Evolutionary conservation across 1,139 yeast genomes (phyloP).

Genomic region (Protomyces pachydermus): DNA sequence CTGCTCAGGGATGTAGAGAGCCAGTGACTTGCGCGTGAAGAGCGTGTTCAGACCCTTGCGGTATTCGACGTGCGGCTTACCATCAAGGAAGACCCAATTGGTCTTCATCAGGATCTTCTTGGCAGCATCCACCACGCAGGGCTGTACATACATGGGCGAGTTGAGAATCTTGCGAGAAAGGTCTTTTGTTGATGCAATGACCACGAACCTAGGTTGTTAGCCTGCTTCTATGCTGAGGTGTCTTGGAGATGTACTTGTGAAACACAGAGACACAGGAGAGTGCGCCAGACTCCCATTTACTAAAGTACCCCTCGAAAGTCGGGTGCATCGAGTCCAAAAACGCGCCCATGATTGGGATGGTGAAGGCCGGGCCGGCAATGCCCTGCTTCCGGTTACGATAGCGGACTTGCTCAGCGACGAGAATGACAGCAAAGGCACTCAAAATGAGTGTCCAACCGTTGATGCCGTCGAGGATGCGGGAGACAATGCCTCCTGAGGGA

Average conservation of each 20-base stretch:
- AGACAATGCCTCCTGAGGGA: background rate
- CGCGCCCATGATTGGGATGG: slow-evolving; percentile 94
- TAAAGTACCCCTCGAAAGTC: slow-evolving; percentile 84
- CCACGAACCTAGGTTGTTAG: slow-evolving; percentile 56
- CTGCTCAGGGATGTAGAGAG: slow-evolving; percentile 74
- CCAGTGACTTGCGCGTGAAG: slow-evolving; percentile 77
- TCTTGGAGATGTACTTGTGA: slow-evolving; percentile 53
- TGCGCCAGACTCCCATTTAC: slow-evolving; percentile 93
- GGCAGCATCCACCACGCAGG: slow-evolving; percentile 97
- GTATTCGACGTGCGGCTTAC: slow-evolving; percentile 90
- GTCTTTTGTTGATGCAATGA: slow-evolving; percentile 86
- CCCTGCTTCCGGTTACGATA: slow-evolving; percentile 75
- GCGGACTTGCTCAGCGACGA: slow-evolving; percentile 40
- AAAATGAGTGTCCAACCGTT: slow-evolving; percentile 25
- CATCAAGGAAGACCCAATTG: slow-evolving; percentile 96
- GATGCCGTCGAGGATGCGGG: slow-evolving; percentile 9
- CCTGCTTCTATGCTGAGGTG: background rate
- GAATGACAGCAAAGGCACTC: slow-evolving; percentile 15
- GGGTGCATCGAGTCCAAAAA: slow-evolving; percentile 94
- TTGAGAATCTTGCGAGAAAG: slow-evolving; percentile 81
- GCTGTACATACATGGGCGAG: slow-evolving; percentile 75
- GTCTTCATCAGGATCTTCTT: slow-evolving; percentile 85
- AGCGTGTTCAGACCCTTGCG: slow-evolving; percentile 85
- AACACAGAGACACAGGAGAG: slow-evolving; percentile 93
- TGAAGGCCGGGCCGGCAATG: slow-evolving; percentile 83